These are phyloP conservation scores for Paxillus ammoniavirescens DNA, from an alignment of 768 basidiomycete genomes.

Conservation along the genomic window DNA sequence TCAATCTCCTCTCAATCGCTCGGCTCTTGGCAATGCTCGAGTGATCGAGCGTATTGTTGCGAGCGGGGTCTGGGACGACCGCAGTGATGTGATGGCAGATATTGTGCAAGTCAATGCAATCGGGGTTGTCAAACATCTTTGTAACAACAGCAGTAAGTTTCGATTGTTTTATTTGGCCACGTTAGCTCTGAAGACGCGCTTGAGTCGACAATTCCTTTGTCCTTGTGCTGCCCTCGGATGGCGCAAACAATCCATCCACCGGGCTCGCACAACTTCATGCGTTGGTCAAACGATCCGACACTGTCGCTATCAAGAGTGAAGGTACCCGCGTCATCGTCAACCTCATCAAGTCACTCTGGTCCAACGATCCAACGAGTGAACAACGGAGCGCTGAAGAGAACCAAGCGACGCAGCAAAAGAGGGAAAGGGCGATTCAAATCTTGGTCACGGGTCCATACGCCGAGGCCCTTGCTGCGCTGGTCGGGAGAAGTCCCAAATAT, in stretches of 20 bases:
- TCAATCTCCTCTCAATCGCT: constrained; percentile 58
- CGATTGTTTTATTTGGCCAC: not conserved
- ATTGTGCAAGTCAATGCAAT: constrained; percentile 87
- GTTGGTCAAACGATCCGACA: constrained; percentile 76
- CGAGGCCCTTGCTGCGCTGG: constrained; percentile 63
- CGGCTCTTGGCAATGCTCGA: constrained; percentile 55
- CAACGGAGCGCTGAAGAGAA: constrained; percentile 31
- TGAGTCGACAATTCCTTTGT: constrained; percentile 46
- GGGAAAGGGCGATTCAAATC: constrained; percentile 50
- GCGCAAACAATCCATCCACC: constrained; percentile 34
- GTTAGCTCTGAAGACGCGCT: constrained; percentile 30
- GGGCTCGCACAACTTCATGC: constrained; percentile 70
- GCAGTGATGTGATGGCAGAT: constrained; percentile 76
- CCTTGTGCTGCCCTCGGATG: constrained; percentile 48
- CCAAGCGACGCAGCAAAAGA: constrained; percentile 45
- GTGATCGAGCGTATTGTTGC: constrained; percentile 60
- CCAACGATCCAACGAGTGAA: constrained; percentile 40
- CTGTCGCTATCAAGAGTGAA: constrained; percentile 82
- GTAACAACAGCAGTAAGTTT: constrained; percentile 65
- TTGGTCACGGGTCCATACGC: constrained; percentile 56
- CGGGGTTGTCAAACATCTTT: constrained; percentile 87
- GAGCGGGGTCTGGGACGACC: constrained; percentile 69
- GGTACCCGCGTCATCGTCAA: constrained; percentile 88
- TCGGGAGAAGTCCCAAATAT: constrained; percentile 76
- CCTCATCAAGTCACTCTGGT: constrained; percentile 76